These are phyloP conservation scores for Diaporthe vaccinii DNA, from an alignment of 2,329 filamentous ascomycete species.

Conservation along the genomic window DNA sequence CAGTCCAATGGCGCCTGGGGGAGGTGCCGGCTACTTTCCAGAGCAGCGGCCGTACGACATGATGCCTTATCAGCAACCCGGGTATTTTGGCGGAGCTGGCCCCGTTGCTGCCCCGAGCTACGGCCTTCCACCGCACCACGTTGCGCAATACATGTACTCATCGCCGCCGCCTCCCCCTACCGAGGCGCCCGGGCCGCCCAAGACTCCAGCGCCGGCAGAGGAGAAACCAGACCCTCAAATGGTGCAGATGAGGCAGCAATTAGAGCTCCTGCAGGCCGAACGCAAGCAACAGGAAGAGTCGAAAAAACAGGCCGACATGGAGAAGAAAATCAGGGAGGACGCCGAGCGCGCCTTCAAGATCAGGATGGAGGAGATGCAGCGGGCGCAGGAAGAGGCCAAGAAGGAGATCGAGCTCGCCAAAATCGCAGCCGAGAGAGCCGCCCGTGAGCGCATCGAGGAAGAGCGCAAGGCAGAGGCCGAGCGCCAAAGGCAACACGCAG, in stretches of 20 bases:
- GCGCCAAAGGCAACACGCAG: conserved; percentile 49
- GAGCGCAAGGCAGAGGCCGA: conserved; percentile 56
- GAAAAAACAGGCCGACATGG: conserved; percentile 58
- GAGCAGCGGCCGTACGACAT: conserved; percentile 61
- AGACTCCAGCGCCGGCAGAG: conserved; percentile 55
- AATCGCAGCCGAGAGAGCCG: conserved; percentile 59
- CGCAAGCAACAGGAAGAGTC: conserved; percentile 61
- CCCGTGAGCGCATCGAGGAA: conserved; percentile 56
- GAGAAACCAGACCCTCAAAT: conserved; percentile 66
- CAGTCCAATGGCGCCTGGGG: conserved; percentile 53
- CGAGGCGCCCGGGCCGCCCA: conserved; percentile 56
- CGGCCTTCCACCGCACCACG: conserved; percentile 49
- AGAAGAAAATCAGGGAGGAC: conserved; percentile 60
- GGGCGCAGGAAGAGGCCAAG: conserved; percentile 60
- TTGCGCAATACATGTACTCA: conserved; percentile 57
- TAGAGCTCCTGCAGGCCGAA: conserved; percentile 64
- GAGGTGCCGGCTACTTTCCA: conserved; percentile 57
- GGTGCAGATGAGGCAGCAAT: conserved; percentile 71
- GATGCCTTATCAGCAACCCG: conserved; percentile 62
- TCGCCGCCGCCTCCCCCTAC: conserved; percentile 58
- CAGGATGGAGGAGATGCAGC: conserved; percentile 50
- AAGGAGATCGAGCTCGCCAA: conserved; percentile 63
- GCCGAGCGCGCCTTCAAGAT: conserved; percentile 60
- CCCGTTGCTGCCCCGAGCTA: conserved; percentile 43
- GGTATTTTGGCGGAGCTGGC: conserved; percentile 50